Percentiles rank a stretch among this genome's conserved stretches.
Evolutionary conservation across 805 yeast species (phyloP).

Genomic region (Candida pini): DNA sequence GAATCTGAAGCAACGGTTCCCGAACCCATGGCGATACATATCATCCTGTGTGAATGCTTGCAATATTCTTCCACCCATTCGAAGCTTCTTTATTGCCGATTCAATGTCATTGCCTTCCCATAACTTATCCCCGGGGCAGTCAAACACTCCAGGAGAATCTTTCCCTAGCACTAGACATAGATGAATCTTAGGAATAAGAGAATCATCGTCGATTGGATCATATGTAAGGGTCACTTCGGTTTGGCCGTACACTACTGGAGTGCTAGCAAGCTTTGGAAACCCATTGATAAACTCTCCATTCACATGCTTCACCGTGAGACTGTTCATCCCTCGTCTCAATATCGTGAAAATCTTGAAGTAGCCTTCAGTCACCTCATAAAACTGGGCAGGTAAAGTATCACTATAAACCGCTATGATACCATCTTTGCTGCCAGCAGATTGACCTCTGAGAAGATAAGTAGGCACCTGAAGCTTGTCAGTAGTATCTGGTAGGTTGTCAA

Average conservation of each 20-base stretch:
- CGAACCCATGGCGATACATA: slow-evolving; percentile 73
- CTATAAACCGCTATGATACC: slow-evolving; percentile 41
- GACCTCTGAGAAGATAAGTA: slow-evolving; percentile 45
- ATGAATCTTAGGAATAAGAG: slow-evolving; percentile 66
- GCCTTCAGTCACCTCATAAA: slow-evolving; percentile 62
- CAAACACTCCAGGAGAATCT: slow-evolving; percentile 69
- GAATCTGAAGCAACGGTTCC: slow-evolving; percentile 71
- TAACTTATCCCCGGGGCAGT: slow-evolving; percentile 51
- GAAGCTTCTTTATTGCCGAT: slow-evolving; percentile 66
- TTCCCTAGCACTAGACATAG: slow-evolving; percentile 68
- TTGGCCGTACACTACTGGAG: slow-evolving; percentile 5
- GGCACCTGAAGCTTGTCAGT: slow-evolving; percentile 39
- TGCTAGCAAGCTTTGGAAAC: slow-evolving; percentile 19
- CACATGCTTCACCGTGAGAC: slow-evolving; percentile 47
- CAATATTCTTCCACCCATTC: slow-evolving; percentile 83
- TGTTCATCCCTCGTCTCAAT: slow-evolving; percentile 56
- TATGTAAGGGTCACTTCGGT: slow-evolving; percentile 33
- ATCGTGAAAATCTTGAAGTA: slow-evolving; percentile 75
- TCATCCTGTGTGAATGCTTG: slow-evolving; percentile 90
- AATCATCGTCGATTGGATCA: slow-evolving; percentile 38
- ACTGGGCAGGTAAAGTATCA: slow-evolving; percentile 56
- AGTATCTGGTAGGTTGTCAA: slow-evolving; percentile 28
- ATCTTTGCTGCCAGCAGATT: slow-evolving; percentile 19
- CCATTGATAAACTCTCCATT: slow-evolving; percentile 34
- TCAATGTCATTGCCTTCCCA: slow-evolving; percentile 62